Evolutionary conservation across 2,329 filamentous ascomycete species (phyloP), one percentile per base, ranked within the genome.

Genomic region (Gnomoniopsis sp.): DNA sequence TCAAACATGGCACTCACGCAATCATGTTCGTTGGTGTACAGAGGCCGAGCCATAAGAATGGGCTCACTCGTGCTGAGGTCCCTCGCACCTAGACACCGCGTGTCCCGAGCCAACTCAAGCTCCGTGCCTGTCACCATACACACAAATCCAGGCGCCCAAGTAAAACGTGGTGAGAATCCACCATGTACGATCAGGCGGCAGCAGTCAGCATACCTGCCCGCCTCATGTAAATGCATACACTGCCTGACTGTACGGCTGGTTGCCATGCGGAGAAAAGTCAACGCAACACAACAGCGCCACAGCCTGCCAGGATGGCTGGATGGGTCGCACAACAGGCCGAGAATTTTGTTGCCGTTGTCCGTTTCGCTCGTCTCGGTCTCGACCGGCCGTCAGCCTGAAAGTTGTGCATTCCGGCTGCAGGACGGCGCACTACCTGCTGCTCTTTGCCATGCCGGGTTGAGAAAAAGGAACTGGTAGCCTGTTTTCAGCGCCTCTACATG

Each of bases 191-290:
- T 30, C 46, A 34, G 49, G 41, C 26, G 44, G 43, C 19, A 19
- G 43, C 36, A 41, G 36, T 41, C 36, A 41, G 6, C 36, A 41
- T 8, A 36, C n/a, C 17, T 44, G 7, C 34, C 51, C 44, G 49
- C 44, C 46, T 48, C 44, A 57, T 57, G 58, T 49, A 58, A 50
- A 50, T 44, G 54, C 54, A 30, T 58, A n/a, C 46, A 46, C 51
- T 54, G 26, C 12, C 54, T 34, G 34, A 19, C 26, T 4, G 8
- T 4, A 30, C n/a, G n/a, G n/a, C n/a, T n/a, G n/a, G n/a, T n/a
- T 51, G 55, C 49, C 50, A 53, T 49, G 58, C 54, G 54, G 50
- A 53, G 30, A 38, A 11, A 21, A 47, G 57, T 46, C n/a, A 57
- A 22, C 30, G 47, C 51, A 44, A 17, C 43, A 44, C 43, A 44